Evolutionary conservation across 768 basidiomycete species (phyloP), one percentile per base, ranked within the genome.

Genomic region (Harrya chromipes): DNA sequence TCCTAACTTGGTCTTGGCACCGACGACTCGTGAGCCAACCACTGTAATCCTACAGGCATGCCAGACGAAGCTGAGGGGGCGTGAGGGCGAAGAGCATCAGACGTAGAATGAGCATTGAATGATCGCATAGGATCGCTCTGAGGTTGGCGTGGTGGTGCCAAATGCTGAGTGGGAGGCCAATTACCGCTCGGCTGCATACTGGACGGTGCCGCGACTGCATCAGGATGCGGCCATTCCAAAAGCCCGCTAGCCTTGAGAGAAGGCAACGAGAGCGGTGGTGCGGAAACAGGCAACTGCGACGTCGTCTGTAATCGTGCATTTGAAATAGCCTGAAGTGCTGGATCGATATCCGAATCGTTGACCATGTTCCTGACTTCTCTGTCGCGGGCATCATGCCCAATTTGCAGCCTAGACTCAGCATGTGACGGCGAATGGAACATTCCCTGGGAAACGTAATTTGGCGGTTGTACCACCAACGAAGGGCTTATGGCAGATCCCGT

Each of bases 241-340:
- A 89, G 72, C 19, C 87, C 87, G 55, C 84, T 86, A 27, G 82
- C 80, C 67, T 87, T 88, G 46, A 89, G 70, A 33, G 87, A 88
- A 27, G 87, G 87, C 50, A 89, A 67, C 17, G 83, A 80, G 55
- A 70, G 77, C n/a, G 53, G 49, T 14, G 59, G 39, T 12, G 40
- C 40, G 3, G 49, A 17, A 31, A 27, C 47, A 38, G 49, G 31
- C 43, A 47, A 34, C 37, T 60, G 58, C 19, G 60, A 40, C 9
- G 52, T 47, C 37, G 44, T 57, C 49, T 52, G 61, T 46, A 50
- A 26, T 37, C 59, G 57, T 34, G 52, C 41, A 55, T 58, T 62
- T 44, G 55, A 54, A 50, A 52, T 53, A 38, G 12, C 49, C 40
- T 68, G 67, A 17, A 68, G 63, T n/a, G 57, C 53, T 29, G 67